Base-by-base conservation (phyloP, 441 rosid species). In the Hura crepitans region DNA sequence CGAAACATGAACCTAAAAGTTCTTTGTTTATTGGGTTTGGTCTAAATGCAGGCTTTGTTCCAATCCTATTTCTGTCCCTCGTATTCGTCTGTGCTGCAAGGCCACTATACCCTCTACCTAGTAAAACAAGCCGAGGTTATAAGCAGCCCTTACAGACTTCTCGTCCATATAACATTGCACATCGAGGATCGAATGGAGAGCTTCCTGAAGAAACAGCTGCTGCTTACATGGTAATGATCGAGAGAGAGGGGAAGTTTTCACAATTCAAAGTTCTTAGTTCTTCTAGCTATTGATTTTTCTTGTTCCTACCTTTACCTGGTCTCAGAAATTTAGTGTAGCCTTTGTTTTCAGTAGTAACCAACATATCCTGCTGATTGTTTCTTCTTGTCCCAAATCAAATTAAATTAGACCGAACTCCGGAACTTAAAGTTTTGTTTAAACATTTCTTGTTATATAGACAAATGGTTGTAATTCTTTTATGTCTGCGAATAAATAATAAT, bases 111-210 rank as follows among this genome's bases (percentile, higher is more conserved):
- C 88, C 85, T 47, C 96, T 92, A 35, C 97, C 98, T 12, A 91
- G 95, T 74, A 90, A 86, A 78, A 31, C 45, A 60, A 58, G 33
- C 15, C 54, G 72, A 74, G 81, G 75, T 45, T 47, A 42, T 28
- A 88, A 73, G 78, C 86, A 74, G 72, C 87, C 87, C 17, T 72
- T 92, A 59, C 99, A 95, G 84, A 89, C 99, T 72, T 87, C 82
- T 46, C 96, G 96, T 66, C 89, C 98, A 0, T 92, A 80, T 71
- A 95, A 95, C 58, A 67, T 95, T 70, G 97, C 97, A 15, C 99
- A 95, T 78, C 80, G 99, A 74, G 99, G 99, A 78, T 88, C 97
- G 51, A 90, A 91, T 72, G 97, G 98, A 65, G 98, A 91, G 81
- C 46, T 92, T 64, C 98, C 99, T 12, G 98, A 95, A 87, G 99